Evolutionary conservation across 805 yeast species (phyloP).

Genomic region (Torulaspora delbrueckii): DNA sequence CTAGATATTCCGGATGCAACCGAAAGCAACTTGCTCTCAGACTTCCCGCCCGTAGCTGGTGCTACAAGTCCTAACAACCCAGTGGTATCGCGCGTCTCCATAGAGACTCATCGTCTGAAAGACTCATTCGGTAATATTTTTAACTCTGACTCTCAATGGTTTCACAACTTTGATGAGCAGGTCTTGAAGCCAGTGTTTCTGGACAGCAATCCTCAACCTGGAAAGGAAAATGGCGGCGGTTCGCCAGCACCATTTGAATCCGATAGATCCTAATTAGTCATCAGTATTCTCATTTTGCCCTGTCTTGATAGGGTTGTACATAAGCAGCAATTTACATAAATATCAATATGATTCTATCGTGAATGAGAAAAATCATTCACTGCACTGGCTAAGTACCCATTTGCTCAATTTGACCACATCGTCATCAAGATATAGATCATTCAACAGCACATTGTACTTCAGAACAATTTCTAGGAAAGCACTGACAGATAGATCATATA

Average conservation of each 20-base stretch:
- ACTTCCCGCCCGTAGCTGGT: slow-evolving; percentile 9
- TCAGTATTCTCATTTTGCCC: neutral
- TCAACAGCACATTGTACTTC: slow-evolving; percentile 56
- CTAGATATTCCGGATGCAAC: neutral
- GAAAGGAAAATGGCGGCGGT: slow-evolving; percentile 6
- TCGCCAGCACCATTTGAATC: slow-evolving; percentile 5
- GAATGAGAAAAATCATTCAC: slow-evolving; percentile 5
- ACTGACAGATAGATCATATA: slow-evolving; percentile 61
- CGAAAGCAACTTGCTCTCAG: slow-evolving; percentile 4
- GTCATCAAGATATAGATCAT: slow-evolving; percentile 58
- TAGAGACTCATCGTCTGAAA: slow-evolving; percentile 17
- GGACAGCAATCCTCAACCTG: slow-evolving; percentile 41
- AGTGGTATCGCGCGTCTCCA: slow-evolving; percentile 12
- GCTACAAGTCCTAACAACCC: slow-evolving; percentile 1
- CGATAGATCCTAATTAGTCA: neutral
- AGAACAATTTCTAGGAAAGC: slow-evolving; percentile 63
- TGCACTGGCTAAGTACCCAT: slow-evolving; percentile 57
- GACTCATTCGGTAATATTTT: slow-evolving; percentile 26
- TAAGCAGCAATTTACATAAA: slow-evolving; percentile 3
- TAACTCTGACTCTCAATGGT: slow-evolving; percentile 65
- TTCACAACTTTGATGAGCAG: slow-evolving; percentile 87
- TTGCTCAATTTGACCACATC: slow-evolving; percentile 64
- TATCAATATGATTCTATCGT: neutral
- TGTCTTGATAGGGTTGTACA: neutral
- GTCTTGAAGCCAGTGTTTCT: slow-evolving; percentile 87